Evolutionary conservation across 352 stramenopile genomes (phyloP), one percentile per base, ranked within the genome.

Genomic region (Phytophthora pinifolia): DNA sequence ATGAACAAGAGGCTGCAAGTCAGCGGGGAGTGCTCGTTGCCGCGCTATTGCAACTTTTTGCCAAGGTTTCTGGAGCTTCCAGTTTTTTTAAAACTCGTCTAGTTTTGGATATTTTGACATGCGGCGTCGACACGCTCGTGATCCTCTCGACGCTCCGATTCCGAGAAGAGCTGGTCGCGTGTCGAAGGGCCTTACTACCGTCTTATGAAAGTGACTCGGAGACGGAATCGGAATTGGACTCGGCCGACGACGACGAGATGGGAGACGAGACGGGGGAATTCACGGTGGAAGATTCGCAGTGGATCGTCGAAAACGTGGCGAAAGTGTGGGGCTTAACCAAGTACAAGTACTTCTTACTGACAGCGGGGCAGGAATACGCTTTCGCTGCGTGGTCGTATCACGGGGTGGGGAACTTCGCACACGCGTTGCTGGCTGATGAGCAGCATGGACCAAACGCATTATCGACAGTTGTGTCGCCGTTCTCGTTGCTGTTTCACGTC

Each of bases 361-460:
- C 65, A 4, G 67, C 46, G 7, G 63, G 66, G 0, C 80, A 89
- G 9, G 78, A 88, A 42, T 74, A 84, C 30, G 46, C 55, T 9
- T 90, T 89, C 54, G 53, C 76, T 5, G 62, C 79, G 18, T 92
- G 82, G 82, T 86, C 79, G 2, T 49, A 62, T 12, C 49, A 65
- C 2, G 79, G 79, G 8, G 70, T 90, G 15, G 60, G 56, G 3
- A 50, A 65, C 4, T 65, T 92, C 7, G 48, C 60, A 1, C 70
- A 74, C 35, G 35, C 49, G 8, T 46, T 83, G 34, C 48, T 83
- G 17, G 62, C 51, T 0, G 48, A 72, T 18, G 7, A 55, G 6
- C 36, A 63, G 10, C 44, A 51, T 14, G 32, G 36, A 30, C n/a
- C 18, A 9, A 44, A 55, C 20, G 27, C 25, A n/a, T 27, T 78